These are phyloP conservation scores for Dichomitus squalens DNA, from an alignment of 1,284 basidiomycete genomes.

Conservation along the genomic window DNA sequence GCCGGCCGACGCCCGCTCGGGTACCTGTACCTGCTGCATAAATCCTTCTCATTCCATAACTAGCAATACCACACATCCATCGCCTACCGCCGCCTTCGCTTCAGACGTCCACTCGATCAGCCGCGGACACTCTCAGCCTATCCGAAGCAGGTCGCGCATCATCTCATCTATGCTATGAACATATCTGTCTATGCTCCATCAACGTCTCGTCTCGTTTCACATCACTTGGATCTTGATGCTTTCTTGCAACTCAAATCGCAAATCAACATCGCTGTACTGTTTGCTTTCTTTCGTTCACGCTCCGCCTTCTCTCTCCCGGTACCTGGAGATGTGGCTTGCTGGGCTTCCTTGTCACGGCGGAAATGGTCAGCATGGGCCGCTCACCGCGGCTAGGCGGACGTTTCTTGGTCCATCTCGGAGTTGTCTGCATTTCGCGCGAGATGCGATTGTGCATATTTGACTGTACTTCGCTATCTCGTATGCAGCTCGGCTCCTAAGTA, in stretches of 20 bases:
- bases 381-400: not conserved
- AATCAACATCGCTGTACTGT: constrained; percentile 12
- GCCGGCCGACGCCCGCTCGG: constrained; percentile 51
- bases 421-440: constrained; percentile 18
- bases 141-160: constrained; percentile 3
- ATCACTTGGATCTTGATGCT: constrained; percentile 13
- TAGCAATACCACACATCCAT: not conserved
- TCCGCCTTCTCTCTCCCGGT: not conserved
- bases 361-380: not conserved
- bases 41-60: constrained; percentile 1
- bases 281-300: constrained; percentile 8
- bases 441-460: constrained; percentile 22
- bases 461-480: constrained; percentile 24
- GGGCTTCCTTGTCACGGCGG: not conserved
- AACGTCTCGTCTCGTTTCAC: constrained; percentile 16
- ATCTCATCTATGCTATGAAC: constrained; percentile 29
- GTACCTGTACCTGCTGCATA: constrained; percentile 25
- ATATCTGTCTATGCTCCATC: constrained; percentile 29
- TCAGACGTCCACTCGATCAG: constrained; percentile 11
- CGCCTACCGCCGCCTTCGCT: constrained; percentile 5
- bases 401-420: constrained; percentile 22
- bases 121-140: constrained; percentile 4
- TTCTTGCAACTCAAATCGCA: constrained; percentile 19
- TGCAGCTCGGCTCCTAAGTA: constrained; percentile 18
- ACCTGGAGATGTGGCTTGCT: not conserved